A percentile compares a stretch with the other conserved stretches of the same genome.
These are phyloP conservation scores for Aspergillus nomiae DNA, from an alignment of 2,329 filamentous ascomycete species.

Conservation along the genomic window DNA sequence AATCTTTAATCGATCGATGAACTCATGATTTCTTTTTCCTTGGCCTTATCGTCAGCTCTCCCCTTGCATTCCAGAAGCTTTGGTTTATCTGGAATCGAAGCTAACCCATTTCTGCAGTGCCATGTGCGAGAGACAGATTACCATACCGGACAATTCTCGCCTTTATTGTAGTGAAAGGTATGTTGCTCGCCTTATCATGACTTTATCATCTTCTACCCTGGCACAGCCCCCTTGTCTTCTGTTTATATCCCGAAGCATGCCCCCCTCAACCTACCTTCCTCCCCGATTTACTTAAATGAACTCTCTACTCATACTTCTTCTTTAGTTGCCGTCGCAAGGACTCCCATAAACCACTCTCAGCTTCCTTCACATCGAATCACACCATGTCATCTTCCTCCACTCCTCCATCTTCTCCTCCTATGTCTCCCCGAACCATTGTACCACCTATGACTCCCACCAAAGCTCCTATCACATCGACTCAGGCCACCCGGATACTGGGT, in stretches of 20 bases:
- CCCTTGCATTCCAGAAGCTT: constrained; percentile 22
- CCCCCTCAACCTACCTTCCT: constrained; percentile 7
- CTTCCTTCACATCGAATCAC: constrained; percentile 36
- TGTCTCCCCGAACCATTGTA: constrained; percentile 40
- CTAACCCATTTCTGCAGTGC: constrained; percentile 49
- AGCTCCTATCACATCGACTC: constrained; percentile 24
- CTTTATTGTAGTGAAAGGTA: constrained; percentile 68
- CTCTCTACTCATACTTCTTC: constrained; percentile 3
- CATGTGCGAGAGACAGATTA: constrained; percentile 67
- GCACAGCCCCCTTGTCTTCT: constrained; percentile 7
- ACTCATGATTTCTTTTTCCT: constrained; percentile 19
- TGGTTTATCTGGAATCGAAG: constrained; percentile 24
- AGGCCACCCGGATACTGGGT: constrained; percentile 41
- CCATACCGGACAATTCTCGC: constrained; percentile 60
- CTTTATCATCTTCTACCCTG: constrained; percentile 8
- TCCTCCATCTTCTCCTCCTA: constrained; percentile 36
- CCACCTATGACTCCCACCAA: constrained; percentile 40
- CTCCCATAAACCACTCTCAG: constrained; percentile 47
- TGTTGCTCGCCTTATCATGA: constrained; percentile 26
- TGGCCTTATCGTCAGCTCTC: constrained; percentile 14
- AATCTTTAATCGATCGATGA: neutral
- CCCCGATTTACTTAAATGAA: neutral
- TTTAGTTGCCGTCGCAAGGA: constrained; percentile 50
- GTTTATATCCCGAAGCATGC: constrained; percentile 14
- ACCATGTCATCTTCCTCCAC: constrained; percentile 31